Evolutionary conservation across 495 filamentous ascomycete genomes (phyloP), one percentile per base, ranked within the genome.

Genomic region (Trichoderma gamsii): DNA sequence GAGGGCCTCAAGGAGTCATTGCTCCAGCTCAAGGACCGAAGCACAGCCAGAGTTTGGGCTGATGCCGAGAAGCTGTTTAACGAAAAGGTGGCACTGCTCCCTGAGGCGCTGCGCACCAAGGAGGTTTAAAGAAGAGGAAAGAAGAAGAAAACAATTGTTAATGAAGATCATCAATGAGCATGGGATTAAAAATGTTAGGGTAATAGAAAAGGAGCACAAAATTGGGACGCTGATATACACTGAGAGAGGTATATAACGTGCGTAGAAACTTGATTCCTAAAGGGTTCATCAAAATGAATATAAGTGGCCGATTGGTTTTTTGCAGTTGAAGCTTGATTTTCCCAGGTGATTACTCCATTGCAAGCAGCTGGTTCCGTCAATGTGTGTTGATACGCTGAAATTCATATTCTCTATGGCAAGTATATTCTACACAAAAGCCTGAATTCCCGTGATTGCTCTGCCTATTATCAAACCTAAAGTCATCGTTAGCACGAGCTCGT

Each of bases 51-150:
- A 8, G 92, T 95, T 15, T 96, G 92, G 92, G 79, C 80, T 67
- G 83, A 87, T 64, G 92, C 91, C 4, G 88, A 92, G 81, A 85
- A 89, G 73, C 78, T 94, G 69, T 93, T 93, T 79, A 78, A 89
- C 64, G 84, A 90, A 74, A 93, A 93, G 82, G 89, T 91, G 63
- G 82, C 84, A 32, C 87, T 85, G 51, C 75, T 94, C 71, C 64
- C 64, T 4, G 16, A 66, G 43, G 16, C 12, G 38, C 38, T 66
- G 35, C 35, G 35, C 35, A 38, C 35, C 35, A 38, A 38, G 35
- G 35, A 38, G 35, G 35, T 38, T 38, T 38, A 38, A 38, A 38
- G 35, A 5, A 38, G 7, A 9, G 35, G 35, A 38, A 5, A 38
- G 8, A 9, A 9, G 7, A 0, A 9, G 35, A 38, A 38, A 38